A percentile compares a stretch with the other conserved stretches of the same genome.
Conservation (phyloP, 78 protist genomes). For the Dictyostelium citrinum region DNA sequence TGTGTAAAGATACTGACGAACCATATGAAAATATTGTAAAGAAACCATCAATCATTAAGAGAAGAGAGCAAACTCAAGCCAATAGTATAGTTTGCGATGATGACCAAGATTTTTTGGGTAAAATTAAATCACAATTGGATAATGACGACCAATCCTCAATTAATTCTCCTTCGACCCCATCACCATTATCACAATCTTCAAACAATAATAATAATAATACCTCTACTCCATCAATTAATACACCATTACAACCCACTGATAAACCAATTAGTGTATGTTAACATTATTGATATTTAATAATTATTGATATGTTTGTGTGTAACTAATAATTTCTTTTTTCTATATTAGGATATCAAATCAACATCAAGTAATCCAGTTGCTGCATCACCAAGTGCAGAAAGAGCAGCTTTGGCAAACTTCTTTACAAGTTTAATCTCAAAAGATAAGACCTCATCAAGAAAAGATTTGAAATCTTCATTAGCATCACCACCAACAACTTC, state of each 20-base stretch:
- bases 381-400: slow-evolving; percentile 46
- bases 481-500: slow-evolving; percentile 29
- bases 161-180: background rate
- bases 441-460: slow-evolving; percentile 36
- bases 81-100: slow-evolving; percentile 31
- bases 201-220: background rate
- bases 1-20: slow-evolving; percentile 70
- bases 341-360: background rate
- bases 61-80: slow-evolving; percentile 51
- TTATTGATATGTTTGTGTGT: no score
- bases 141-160: slow-evolving; percentile 1
- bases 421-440: slow-evolving; percentile 67
- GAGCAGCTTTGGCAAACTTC: slow-evolving; percentile 74
- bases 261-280: background rate
- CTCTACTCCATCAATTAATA: background rate
- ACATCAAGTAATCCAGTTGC: background rate
- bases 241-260: background rate
- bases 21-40: slow-evolving; percentile 61
- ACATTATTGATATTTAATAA: no score
- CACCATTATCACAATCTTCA: background rate
- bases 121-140: slow-evolving; percentile 37
- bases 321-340: background rate
- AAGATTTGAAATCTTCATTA: slow-evolving; percentile 19
- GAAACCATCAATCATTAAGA: slow-evolving; percentile 61
- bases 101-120: slow-evolving; percentile 54